phyloP scores from a whole-genome alignment of 139 green algal species.

The Haematococcus lacustris region DNA sequence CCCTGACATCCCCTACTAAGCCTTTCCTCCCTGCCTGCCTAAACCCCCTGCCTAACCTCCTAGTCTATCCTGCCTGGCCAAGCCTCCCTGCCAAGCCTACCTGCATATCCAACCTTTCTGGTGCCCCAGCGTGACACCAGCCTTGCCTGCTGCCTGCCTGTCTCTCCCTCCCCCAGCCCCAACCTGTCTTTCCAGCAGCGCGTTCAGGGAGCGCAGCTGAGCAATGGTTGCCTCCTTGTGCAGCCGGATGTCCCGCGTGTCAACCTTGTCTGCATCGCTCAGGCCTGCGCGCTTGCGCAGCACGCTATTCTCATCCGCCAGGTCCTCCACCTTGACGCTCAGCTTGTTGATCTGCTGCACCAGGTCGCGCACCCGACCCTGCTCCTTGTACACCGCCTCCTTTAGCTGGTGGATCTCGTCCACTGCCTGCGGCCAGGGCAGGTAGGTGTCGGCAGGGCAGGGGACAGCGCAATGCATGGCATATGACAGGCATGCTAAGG shows the following conservation, averaged over 20 bases:
- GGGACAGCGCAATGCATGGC: not conserved
- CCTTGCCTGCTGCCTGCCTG: too few species aligned
- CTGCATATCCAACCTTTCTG: too few species aligned
- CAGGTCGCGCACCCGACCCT: conserved; percentile 32
- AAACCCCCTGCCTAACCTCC: too few species aligned
- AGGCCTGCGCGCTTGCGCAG: conserved; percentile 43
- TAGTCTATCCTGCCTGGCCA: too few species aligned
- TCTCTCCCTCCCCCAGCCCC: not conserved
- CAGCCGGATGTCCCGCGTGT: conserved; percentile 45
- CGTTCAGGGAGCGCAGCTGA: conserved; percentile 53
- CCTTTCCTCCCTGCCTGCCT: too few species aligned
- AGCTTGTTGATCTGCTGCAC: conserved; percentile 34
- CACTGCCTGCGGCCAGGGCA: conserved; percentile 32
- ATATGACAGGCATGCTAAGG: too few species aligned
- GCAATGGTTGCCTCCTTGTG: conserved; percentile 49
- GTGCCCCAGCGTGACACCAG: too few species aligned
- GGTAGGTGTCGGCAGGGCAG: not conserved
- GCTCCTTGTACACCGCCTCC: conserved; percentile 28
- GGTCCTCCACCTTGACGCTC: conserved; percentile 37
- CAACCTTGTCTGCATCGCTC: conserved; percentile 22
- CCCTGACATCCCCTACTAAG: too few species aligned
- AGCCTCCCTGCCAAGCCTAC: too few species aligned
- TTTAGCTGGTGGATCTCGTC: conserved; percentile 56
- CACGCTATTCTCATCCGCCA: conserved; percentile 52
- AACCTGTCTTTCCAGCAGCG: conserved; percentile 55